A percentile compares a stretch with the other conserved stretches of the same genome.
Evolutionary conservation across 164 flowering plant species (phyloP).

Genomic region (Chimonanthus praecox): DNA sequence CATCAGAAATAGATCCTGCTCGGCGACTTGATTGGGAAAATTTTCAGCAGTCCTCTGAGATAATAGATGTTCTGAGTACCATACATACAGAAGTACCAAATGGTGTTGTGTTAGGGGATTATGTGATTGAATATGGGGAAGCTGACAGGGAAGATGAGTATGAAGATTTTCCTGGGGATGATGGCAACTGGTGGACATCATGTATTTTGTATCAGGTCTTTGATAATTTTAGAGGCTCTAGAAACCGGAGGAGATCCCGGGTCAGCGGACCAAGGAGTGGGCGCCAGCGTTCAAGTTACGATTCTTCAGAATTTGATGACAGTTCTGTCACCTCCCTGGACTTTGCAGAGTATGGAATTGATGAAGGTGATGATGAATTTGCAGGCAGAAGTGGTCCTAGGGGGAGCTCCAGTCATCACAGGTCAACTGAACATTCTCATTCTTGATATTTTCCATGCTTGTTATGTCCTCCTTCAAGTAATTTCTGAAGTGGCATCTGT

Average conservation of each 20-base stretch:
- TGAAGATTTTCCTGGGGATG: conserved; percentile 79
- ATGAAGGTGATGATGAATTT: conserved; percentile 66
- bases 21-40: conserved; percentile 93
- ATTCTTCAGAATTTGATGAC: conserved; percentile 75
- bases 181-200: conserved; percentile 95
- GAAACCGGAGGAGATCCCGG: conserved; percentile 80
- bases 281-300: conserved; percentile 55
- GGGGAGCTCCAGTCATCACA: conserved; percentile 49
- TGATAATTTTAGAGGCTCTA: conserved; percentile 74
- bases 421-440: conserved; percentile 28
- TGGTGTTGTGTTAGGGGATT: conserved; percentile 93
- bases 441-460: too few relatives aligned
- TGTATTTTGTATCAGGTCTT: conserved; percentile 88
- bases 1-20: conserved; percentile 90
- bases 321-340: conserved; percentile 77
- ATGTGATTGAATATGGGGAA: conserved; percentile 93
- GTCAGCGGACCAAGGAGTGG: conserved; percentile 53
- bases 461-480: too few relatives aligned
- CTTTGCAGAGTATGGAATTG: conserved; percentile 53
- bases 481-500: neutral
- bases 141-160: conserved; percentile 73
- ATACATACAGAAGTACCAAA: conserved; percentile 89
- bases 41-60: conserved; percentile 91
- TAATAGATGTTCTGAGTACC: conserved; percentile 87
- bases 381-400: conserved; percentile 38